Percentiles rank a stretch among this genome's conserved stretches.
phyloP scores from a whole-genome alignment of 176 grass and related monocot genomes.

The Carex parvula region DNA sequence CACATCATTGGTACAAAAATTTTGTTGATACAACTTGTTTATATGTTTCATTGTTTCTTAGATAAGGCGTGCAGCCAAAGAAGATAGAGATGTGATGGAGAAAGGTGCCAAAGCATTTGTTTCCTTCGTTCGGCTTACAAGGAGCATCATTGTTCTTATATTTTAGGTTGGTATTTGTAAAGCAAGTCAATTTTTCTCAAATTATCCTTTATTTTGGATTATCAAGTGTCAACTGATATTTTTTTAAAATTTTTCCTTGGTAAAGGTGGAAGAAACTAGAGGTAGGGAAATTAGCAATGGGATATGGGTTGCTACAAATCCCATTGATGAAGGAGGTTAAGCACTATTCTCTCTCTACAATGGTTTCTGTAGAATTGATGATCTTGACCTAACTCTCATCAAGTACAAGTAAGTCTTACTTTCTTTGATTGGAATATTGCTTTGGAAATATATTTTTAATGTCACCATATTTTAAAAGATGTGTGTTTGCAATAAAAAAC shows the following conservation, averaged over 20 bases:
- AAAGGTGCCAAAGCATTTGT: constrained; percentile 92
- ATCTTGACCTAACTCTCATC: constrained; percentile 58
- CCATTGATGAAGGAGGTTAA: constrained; percentile 96
- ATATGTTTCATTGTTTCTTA: constrained; percentile 30
- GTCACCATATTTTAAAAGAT: background rate
- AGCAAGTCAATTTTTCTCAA: constrained; percentile 5
- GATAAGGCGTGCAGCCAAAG: constrained; percentile 69
- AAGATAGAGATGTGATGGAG: constrained; percentile 94
- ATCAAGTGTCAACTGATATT: background rate
- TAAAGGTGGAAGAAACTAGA: constrained; percentile 82
- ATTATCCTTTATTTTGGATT: background rate
- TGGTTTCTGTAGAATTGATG: constrained; percentile 54
- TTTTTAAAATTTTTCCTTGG: background rate
- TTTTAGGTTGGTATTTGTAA: constrained; percentile 40
- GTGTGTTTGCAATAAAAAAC: background rate
- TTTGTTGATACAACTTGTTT: background rate
- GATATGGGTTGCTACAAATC: constrained; percentile 85
- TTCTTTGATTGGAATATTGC: constrained; percentile 12
- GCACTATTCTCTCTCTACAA: constrained; percentile 78
- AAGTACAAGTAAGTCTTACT: constrained; percentile 83
- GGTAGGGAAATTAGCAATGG: constrained; percentile 89
- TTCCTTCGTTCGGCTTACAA: constrained; percentile 92
- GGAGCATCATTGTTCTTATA: constrained; percentile 92
- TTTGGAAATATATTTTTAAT: background rate
- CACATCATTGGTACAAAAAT: constrained; percentile 16